Base-by-base conservation (phyloP, 2,329 filamentous ascomycete genomes). In the Cercospora janseana region DNA sequence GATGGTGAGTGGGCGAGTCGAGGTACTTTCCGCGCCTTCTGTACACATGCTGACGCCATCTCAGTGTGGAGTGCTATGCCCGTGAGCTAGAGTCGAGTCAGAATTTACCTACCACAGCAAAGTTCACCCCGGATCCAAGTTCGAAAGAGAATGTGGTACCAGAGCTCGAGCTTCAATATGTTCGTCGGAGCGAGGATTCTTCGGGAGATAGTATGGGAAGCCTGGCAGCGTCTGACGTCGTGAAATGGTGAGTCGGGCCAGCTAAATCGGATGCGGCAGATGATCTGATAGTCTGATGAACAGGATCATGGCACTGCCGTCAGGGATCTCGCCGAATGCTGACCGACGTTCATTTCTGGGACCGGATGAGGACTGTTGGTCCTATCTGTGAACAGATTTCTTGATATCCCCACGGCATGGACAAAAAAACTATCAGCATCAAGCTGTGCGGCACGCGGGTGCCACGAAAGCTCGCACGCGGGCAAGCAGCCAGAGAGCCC, bases 81-180 rank as follows among this genome's bases (percentile, higher is more conserved):
- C 38, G 57, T 42, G 55, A 53, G 15, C 32, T 60, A 8, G 26
- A 55, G 10, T 51, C 55, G 3, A 32, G 48, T 29, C 52, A 53
- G 27, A 44, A 55, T 23, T 44, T 60, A 23, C 51, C 46, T 1
- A 60, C 57, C 7, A 56, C 52, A 4, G 55, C 47, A 28, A 50
- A 55, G 15, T 60, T 60, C 51, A 60, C 52, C 38, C 55, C 57
- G 4, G 56, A 58, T 24, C 53, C 37, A 6, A 12, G 40, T n/a
- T 48, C 42, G 16, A 38, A 38, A 18, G 44, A 47, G 44, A 47
- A 47, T 13, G 31, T 37, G 15, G 15, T 28, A 52, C 23, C 51
- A 51, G 32, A 50, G 45, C 15, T 46, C 15, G 16, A 18, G 37
- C 16, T 28, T 35, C 28, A 29, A 31, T 23, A 18, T 13, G 24